These are phyloP conservation scores for Larix kaempferi DNA, from an alignment of 75 land plant genomes.

Conservation along the genomic window DNA sequence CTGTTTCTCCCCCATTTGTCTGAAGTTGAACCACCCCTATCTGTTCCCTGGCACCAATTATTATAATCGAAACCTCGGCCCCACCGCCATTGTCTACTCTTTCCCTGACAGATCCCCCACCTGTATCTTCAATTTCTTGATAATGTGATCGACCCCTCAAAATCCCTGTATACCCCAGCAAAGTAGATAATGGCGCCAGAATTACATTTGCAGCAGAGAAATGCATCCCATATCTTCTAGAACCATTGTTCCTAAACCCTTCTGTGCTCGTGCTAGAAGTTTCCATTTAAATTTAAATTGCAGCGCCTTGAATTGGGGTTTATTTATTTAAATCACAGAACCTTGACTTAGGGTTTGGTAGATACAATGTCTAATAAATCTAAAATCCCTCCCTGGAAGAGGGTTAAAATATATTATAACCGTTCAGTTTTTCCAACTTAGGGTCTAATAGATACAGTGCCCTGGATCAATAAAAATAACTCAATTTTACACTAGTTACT, in stretches of 20 bases:
- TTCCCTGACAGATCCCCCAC: slow-evolving; percentile 8
- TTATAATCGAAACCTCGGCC: slow-evolving; percentile 80
- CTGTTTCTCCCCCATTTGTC: no score
- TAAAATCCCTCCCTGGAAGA: background rate
- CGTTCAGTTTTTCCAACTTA: background rate
- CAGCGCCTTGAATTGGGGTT: background rate
- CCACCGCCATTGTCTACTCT: slow-evolving; percentile 20
- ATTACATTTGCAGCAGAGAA: slow-evolving; percentile 65
- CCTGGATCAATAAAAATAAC: background rate
- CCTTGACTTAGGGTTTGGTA: background rate
- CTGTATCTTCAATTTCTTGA: slow-evolving; percentile 32
- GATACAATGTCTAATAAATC: background rate
- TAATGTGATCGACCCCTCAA: slow-evolving; percentile 43
- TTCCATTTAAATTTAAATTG: background rate
- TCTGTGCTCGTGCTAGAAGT: slow-evolving; percentile 4
- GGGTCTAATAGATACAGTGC: background rate
- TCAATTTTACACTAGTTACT: background rate
- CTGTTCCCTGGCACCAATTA: slow-evolving; percentile 56
- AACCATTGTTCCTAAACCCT: background rate
- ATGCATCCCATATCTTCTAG: slow-evolving; percentile 62
- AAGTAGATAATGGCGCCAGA: slow-evolving; percentile 51
- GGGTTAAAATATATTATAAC: background rate
- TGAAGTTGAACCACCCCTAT: background rate
- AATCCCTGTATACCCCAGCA: slow-evolving; percentile 67
- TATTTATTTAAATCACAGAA: background rate